A percentile compares a stretch with the other conserved stretches of the same genome.
phyloP scores from a whole-genome alignment of 2,329 filamentous ascomycete genomes.

The Sporothrix mexicana region DNA sequence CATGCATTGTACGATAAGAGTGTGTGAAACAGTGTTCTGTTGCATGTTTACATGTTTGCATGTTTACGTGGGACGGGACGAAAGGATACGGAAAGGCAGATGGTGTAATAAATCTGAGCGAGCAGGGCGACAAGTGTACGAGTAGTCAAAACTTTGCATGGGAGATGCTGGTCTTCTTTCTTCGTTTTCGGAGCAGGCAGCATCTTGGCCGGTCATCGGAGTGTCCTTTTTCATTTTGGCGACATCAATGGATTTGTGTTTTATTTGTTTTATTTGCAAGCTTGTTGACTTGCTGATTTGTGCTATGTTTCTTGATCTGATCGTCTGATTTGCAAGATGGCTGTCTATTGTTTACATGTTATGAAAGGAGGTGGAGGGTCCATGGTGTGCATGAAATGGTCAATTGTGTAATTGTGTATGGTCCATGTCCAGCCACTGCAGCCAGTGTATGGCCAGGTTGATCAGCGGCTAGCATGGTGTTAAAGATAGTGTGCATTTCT shows the following conservation, averaged over 20 bases:
- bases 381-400: too few species aligned
- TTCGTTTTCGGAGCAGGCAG: too few species aligned
- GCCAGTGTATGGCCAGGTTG: too few species aligned
- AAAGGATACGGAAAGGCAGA: background rate
- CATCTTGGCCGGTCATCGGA: background rate
- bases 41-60: background rate
- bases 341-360: conserved; percentile 1
- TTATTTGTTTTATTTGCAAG: background rate
- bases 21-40: background rate
- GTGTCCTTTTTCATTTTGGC: background rate
- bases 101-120: background rate
- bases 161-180: conserved; percentile 6
- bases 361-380: background rate
- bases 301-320: background rate
- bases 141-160: background rate
- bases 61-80: background rate
- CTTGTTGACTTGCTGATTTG: background rate
- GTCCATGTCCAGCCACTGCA: too few species aligned
- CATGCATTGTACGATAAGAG: background rate
- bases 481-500: conserved; percentile 11
- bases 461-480: background rate
- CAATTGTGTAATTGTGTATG: too few species aligned
- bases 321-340: background rate
- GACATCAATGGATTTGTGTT: background rate
- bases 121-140: background rate